Base-by-base conservation (phyloP, 2,329 filamentous ascomycete genomes). In the Colletotrichum sp. region DNA sequence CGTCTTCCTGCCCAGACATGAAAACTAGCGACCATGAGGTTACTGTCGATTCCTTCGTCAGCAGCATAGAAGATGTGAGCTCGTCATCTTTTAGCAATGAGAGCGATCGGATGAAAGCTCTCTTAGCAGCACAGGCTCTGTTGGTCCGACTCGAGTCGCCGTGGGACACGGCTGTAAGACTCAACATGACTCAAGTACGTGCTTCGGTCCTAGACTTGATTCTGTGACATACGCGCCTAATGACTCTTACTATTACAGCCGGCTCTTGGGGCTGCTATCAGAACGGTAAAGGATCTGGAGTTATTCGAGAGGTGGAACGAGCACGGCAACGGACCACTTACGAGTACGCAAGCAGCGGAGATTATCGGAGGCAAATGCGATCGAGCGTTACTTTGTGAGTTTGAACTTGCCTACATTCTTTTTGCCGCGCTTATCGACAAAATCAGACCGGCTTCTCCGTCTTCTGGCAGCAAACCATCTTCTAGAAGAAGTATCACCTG, bases 401-500 rank as follows among this genome's bases (percentile, higher is more conserved):
- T 5, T 6, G 4, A 18, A 5, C 2, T 2, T 30, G 18, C 6
- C 8, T 62, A 5, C 9, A 28, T 0, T 16, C 4, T 2, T 18
- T 30, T 66, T 12, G 8, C 5, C 6, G 64, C n/a, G 22, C 62
- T 48, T 5, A n/a, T 6, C 16, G 15, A 2, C 12, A 34, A 2
- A 39, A 27, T 30, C 1, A 73, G 65, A 73, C 22, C 70, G 70
- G 4, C 30, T 73, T 5, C 39, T 73, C 3, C 55, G 70, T 12
- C 56, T 73, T 8, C 12, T 73, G 22, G 70, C 70, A 6, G 58
- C 65, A 8, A 73, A 69, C 10, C 39, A 73, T 55, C 55, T 73
- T 1, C 1, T 69, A 0, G 39, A 73, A 28, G 70, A 73, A 18
- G 10, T 15, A 7, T 39, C 55, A 0, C n/a, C 34, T 13, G 65